These are phyloP conservation scores for Pseudopyricularia javanii DNA, from an alignment of 2,329 filamentous ascomycete genomes.

Conservation along the genomic window DNA sequence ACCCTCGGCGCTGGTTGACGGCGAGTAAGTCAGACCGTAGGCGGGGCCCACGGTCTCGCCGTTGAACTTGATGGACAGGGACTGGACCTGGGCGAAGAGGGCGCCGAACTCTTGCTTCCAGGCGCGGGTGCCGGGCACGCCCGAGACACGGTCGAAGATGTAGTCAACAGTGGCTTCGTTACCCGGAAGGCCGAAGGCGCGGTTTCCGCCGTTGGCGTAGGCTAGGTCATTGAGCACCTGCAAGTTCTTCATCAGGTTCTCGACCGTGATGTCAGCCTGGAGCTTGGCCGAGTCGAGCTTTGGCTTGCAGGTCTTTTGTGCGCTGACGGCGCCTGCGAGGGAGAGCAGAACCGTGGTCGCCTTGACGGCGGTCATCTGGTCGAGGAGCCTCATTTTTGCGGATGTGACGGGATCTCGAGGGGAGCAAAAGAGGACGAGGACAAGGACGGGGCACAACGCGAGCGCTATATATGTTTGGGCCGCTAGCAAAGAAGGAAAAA, in stretches of 20 bases:
- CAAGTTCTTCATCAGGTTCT: slow-evolving; percentile 31
- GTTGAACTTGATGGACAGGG: slow-evolving; percentile 23
- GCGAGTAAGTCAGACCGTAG: slow-evolving; percentile 30
- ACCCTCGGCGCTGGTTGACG: slow-evolving; percentile 30
- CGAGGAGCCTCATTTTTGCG: neutral
- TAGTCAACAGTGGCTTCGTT: slow-evolving; percentile 33
- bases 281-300: slow-evolving; percentile 21
- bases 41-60: slow-evolving; percentile 14
- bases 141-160: slow-evolving; percentile 29
- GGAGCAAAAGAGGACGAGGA: neutral
- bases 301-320: slow-evolving; percentile 4
- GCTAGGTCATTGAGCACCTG: slow-evolving; percentile 33
- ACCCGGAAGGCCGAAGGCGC: slow-evolving; percentile 52
- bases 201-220: slow-evolving; percentile 35
- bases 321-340: neutral
- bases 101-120: slow-evolving; percentile 38
- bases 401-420: neutral
- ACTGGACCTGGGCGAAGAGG: slow-evolving; percentile 25
- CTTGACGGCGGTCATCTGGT: neutral
- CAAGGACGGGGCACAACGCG: too few species aligned
- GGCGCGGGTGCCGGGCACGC: slow-evolving; percentile 20
- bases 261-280: slow-evolving; percentile 23
- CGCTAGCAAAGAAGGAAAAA: neutral
- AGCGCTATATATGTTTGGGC: neutral
- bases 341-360: neutral